phyloP scores from a whole-genome alignment of 768 basidiomycete genomes.

The Mycena rosella region DNA sequence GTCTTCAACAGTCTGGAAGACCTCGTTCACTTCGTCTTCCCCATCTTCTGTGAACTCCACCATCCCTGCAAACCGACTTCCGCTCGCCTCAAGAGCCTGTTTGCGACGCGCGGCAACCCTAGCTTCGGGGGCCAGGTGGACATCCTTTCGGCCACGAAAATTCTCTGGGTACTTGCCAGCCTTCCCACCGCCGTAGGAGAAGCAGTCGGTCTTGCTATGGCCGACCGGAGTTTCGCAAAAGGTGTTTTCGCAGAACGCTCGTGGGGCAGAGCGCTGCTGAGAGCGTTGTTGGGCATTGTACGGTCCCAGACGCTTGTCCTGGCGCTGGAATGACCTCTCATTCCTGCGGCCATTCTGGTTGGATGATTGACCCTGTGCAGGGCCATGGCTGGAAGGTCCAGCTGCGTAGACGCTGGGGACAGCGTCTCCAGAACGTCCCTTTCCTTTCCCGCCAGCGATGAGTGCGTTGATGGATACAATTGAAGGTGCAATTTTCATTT shows the following conservation, averaged over 20 bases:
- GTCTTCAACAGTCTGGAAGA: background rate
- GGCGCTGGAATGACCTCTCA: background rate
- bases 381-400: background rate
- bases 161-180: conserved; percentile 40
- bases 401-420: conserved; percentile 2
- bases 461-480: conserved; percentile 19
- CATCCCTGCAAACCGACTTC: conserved; percentile 26
- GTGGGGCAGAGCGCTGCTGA: conserved; percentile 8
- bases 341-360: conserved; percentile 5
- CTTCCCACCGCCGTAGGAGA: conserved; percentile 46
- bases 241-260: conserved; percentile 23
- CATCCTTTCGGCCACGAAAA: conserved; percentile 19
- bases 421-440: background rate
- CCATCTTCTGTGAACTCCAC: conserved; percentile 22
- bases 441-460: conserved; percentile 5
- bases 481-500: conserved; percentile 20
- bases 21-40: conserved; percentile 7
- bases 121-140: conserved; percentile 29
- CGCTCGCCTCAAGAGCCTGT: conserved; percentile 11
- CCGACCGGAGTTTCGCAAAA: conserved; percentile 40
- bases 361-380: conserved; percentile 11
- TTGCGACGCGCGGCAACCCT: conserved; percentile 19
- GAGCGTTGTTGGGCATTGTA: conserved; percentile 19
- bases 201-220: conserved; percentile 42
- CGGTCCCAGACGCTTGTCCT: background rate